These are phyloP conservation scores for Prosopis cineraria DNA, from an alignment of 306 rosid genomes.

Conservation along the genomic window DNA sequence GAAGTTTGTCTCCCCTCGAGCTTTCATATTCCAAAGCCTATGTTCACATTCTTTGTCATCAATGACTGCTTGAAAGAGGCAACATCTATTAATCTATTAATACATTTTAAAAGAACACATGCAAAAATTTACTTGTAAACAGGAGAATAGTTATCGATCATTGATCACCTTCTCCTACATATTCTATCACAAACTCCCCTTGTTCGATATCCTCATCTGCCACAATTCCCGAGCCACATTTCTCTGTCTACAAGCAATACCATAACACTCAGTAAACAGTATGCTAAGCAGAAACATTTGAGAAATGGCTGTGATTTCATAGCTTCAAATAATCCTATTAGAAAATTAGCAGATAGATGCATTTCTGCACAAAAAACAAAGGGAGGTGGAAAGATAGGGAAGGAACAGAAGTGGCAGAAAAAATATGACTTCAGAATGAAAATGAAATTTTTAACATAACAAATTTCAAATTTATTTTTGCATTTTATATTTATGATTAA, in stretches of 20 bases:
- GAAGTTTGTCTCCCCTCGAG: conserved; percentile 93
- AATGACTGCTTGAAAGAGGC: conserved; percentile 61
- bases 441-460: not conserved
- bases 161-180: conserved; percentile 85
- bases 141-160: conserved; percentile 31
- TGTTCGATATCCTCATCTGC: conserved; percentile 85
- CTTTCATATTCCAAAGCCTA: conserved; percentile 98
- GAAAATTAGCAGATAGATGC: not conserved
- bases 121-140: not conserved
- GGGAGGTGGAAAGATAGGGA: not conserved
- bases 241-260: conserved; percentile 76
- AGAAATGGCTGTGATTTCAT: conserved; percentile 4
- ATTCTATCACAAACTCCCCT: conserved; percentile 93
- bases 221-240: conserved; percentile 92
- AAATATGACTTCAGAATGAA: not conserved
- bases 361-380: not conserved
- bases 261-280: conserved; percentile 28
- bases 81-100: conserved; percentile 34
- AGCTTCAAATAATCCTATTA: conserved; percentile 2
- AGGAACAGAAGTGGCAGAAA: not conserved
- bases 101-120: conserved; percentile 16
- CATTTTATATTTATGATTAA: not conserved
- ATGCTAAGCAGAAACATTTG: conserved; percentile 1
- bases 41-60: conserved; percentile 94
- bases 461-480: not conserved